Evolutionary conservation across 768 basidiomycete species (phyloP), one percentile per base, ranked within the genome.

Genomic region (Cytidiella melzeri): DNA sequence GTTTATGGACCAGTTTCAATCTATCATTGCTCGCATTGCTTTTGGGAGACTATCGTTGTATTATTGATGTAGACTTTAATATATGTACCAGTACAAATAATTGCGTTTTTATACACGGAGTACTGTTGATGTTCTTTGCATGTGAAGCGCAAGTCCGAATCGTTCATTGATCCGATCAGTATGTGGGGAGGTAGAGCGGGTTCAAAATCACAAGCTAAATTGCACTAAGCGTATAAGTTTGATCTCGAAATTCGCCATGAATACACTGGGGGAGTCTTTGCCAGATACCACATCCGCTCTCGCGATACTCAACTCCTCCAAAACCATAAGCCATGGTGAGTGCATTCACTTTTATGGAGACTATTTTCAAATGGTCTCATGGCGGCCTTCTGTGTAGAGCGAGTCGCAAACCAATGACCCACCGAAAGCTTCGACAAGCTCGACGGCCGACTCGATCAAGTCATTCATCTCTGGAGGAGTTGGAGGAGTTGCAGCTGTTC

Each of bases 381-480:
- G 39, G 13, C 13, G 25, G 41, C 47, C 38, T 36, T 13, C 50
- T 15, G 36, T 25, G 19, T 23, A 61, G 59, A 61, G 51, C 49
- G 62, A 64, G 39, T 18, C 56, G n/a, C 49, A 57, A 20, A 30
- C 57, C 30, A 51, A 55, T 19, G 60, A 59, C 36, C 56, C 61
- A 51, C 50, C 48, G 18, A 42, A 27, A 36, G 19, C 36, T 3
- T 30, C 51, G 4, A n/a, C 40, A 43, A 56, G 40, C 49, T 61
- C 64, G 30, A 61, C 70, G 10, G 55, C 57, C 4, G 72, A 70
- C 54, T 72, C 72, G 24, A 57, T 77, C 55, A 98, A 96, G 69
- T 81, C 92, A 3, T 98, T 99, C 70, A 74, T 95, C 47, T 81
- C 92, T 26, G 96, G 96, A 56, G 96, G 96, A 34, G 86, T 89